phyloP scores from a whole-genome alignment of 257 asterid genomes.

The Primulina tabacum region DNA sequence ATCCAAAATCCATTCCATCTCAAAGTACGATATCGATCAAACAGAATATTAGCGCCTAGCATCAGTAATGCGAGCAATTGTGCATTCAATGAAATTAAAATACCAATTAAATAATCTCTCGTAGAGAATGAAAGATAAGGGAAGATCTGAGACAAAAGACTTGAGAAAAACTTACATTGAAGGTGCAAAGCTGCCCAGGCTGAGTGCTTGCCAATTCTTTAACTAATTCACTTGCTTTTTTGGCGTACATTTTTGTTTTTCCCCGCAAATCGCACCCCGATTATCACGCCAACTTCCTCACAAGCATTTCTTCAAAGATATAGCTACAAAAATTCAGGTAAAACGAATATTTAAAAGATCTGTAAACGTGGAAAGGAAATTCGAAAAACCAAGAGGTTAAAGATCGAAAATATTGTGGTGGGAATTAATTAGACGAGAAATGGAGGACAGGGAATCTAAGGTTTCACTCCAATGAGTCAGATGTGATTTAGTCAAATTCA shows the following conservation, averaged over 20 bases:
- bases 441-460: too few relatives aligned
- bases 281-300: constrained; percentile 27
- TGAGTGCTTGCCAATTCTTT: constrained; percentile 66
- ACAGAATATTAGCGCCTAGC: not conserved
- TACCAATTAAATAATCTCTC: constrained; percentile 10
- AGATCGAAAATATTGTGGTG: too few relatives aligned
- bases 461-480: too few relatives aligned
- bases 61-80: not conserved
- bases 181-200: constrained; percentile 70
- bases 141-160: not conserved
- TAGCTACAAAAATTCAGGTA: constrained; percentile 2
- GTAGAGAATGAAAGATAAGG: not conserved
- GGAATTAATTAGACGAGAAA: not conserved
- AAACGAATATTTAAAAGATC: not conserved
- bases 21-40: not conserved
- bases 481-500: too few relatives aligned
- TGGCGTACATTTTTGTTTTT: constrained; percentile 53
- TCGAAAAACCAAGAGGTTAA: too few relatives aligned
- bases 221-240: constrained; percentile 68
- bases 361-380: not conserved
- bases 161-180: constrained; percentile 46
- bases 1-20: too few relatives aligned
- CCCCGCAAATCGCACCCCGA: constrained; percentile 1
- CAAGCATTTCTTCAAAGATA: constrained; percentile 46
- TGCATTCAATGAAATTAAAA: not conserved